These are phyloP conservation scores for Nematocida homosporus DNA, from an alignment of 371 early-diverging fungal species.

Conservation along the genomic window DNA sequence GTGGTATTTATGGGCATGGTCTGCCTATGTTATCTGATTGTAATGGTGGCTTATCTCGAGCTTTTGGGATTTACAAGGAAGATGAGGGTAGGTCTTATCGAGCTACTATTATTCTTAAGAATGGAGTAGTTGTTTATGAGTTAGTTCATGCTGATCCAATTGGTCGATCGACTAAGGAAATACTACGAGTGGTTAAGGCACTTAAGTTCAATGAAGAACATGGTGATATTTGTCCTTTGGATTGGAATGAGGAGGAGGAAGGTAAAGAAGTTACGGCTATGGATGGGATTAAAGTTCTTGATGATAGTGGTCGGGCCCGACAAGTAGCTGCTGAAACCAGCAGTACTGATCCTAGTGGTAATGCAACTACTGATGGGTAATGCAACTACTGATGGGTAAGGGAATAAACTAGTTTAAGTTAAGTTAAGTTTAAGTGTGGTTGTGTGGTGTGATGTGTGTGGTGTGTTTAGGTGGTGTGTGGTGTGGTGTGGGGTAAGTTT, in stretches of 20 bases:
- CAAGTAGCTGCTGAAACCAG: too few species aligned
- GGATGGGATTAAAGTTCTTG: too few species aligned
- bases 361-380: too few species aligned
- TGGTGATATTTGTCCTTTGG: conserved; percentile 69
- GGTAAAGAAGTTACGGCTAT: too few species aligned
- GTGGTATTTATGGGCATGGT: conserved; percentile 76
- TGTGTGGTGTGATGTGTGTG: too few species aligned
- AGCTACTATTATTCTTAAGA: conserved; percentile 83
- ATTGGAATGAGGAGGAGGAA: conserved; percentile 62
- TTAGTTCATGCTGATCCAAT: conserved; percentile 77
- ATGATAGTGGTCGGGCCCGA: too few species aligned
- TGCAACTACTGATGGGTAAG: too few species aligned
- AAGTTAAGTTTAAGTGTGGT: too few species aligned
- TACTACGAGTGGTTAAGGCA: conserved; percentile 84
- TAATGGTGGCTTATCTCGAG: conserved; percentile 75
- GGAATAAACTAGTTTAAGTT: too few species aligned
- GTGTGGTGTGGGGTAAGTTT: too few species aligned
- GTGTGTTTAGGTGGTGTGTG: too few species aligned
- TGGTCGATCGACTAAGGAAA: conserved; percentile 87
- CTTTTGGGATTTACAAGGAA: conserved; percentile 76
- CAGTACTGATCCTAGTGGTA: too few species aligned
- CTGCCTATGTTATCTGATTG: conserved; percentile 73
- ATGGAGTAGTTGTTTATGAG: conserved; percentile 74
- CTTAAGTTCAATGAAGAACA: conserved; percentile 76
- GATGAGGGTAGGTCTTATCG: conserved; percentile 69